Percentiles rank a stretch among this genome's conserved stretches.
phyloP scores from a whole-genome alignment of 345 rosid species.

The Clarkia xantiana region DNA sequence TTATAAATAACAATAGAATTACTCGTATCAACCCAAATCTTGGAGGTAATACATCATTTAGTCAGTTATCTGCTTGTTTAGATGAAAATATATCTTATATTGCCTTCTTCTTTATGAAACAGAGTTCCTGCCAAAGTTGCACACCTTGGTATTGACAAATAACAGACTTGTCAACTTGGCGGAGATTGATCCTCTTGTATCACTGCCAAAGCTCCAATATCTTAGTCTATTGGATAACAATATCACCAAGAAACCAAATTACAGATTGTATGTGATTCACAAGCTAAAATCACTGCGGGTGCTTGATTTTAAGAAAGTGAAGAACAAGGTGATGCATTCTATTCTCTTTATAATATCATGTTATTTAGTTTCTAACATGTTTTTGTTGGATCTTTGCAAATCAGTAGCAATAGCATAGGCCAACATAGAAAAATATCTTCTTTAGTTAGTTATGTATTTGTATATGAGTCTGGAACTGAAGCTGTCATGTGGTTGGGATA shows the following conservation, averaged over 20 bases:
- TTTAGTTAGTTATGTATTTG: too few species aligned
- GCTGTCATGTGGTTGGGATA: too few species aligned
- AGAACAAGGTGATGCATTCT: conserved; percentile 52
- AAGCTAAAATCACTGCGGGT: conserved; percentile 76
- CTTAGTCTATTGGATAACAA: conserved; percentile 89
- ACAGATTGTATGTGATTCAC: conserved; percentile 83
- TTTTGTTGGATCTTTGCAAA: too few species aligned
- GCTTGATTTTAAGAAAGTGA: conserved; percentile 86
- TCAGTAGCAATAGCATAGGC: too few species aligned
- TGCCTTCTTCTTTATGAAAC: conserved; percentile 5
- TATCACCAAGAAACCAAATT: conserved; percentile 80
- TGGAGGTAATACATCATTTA: conserved; percentile 41
- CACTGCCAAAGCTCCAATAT: conserved; percentile 74
- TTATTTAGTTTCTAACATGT: too few species aligned
- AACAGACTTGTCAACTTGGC: conserved; percentile 95
- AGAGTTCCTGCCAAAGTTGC: conserved; percentile 89
- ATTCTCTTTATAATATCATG: background rate
- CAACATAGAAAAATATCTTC: too few species aligned
- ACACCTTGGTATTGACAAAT: conserved; percentile 78
- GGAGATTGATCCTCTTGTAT: conserved; percentile 91
- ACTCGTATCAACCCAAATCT: conserved; percentile 81
- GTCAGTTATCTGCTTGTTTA: background rate
- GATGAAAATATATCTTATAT: background rate
- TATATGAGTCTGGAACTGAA: too few species aligned
- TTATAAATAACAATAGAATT: conserved; percentile 82